Evolutionary conservation across 768 basidiomycete species (phyloP).

Genomic region (Amanita pallidorosea): DNA sequence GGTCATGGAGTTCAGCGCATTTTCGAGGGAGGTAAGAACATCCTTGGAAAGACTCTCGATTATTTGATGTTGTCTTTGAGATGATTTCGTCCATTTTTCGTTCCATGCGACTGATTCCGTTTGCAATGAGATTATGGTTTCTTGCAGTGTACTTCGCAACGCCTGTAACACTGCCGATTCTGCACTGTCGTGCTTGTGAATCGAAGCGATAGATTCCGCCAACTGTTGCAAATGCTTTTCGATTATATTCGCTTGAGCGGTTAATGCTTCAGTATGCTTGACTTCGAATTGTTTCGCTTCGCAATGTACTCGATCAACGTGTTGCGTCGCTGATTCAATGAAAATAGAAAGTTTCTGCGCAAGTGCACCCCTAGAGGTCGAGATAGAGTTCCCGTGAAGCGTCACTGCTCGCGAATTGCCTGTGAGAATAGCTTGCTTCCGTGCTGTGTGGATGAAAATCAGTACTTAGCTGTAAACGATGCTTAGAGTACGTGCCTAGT

Average conservation of each 20-base stretch:
- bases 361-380: constrained; percentile 41
- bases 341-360: constrained; percentile 53
- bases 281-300: constrained; percentile 48
- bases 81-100: constrained; percentile 36
- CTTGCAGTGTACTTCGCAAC: constrained; percentile 38
- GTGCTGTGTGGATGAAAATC: constrained; percentile 36
- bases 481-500: constrained; percentile 44
- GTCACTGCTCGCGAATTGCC: constrained; percentile 59
- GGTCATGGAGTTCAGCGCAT: constrained; percentile 46
- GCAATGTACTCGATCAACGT: constrained; percentile 37
- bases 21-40: constrained; percentile 43
- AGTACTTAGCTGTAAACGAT: neutral
- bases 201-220: constrained; percentile 37
- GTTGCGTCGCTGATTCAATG: constrained; percentile 42
- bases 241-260: constrained; percentile 39
- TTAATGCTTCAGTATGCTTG: constrained; percentile 44
- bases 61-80: constrained; percentile 35
- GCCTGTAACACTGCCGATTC: constrained; percentile 41
- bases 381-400: constrained; percentile 49
- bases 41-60: constrained; percentile 30
- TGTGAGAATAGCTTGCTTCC: constrained; percentile 53
- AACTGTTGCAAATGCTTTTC: constrained; percentile 47
- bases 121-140: constrained; percentile 41
- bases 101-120: constrained; percentile 46
- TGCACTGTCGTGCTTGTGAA: constrained; percentile 44